Base-by-base conservation (phyloP, 2,329 filamentous ascomycete species). In the Ophiocordyceps camponoti-saundersi region DNA sequence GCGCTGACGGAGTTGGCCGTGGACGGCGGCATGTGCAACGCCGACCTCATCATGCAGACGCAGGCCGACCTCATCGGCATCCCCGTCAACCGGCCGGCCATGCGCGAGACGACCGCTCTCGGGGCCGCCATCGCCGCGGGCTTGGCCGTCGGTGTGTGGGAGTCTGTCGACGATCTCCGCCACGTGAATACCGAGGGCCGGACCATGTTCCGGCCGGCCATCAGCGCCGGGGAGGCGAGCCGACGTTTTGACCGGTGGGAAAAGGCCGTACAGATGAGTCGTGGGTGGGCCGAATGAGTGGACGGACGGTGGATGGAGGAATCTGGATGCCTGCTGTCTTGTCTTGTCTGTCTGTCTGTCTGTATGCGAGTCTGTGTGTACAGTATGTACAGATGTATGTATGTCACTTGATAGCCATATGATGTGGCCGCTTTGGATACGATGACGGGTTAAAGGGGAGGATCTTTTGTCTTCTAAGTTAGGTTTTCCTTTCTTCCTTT, bases 51-150 rank as follows among this genome's bases (percentile, higher is more conserved):
- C 65, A 95, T 95, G 88, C 87, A 82, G 72, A 87, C 84, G 6
- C 88, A 95, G 72, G 82, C 88, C 51, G 82, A 94, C 65, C 75
- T 95, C 45, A 86, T 84, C 55, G 67, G 80, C 48, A 92, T 94
- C 54, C 82, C 81, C 26, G 83, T 95, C 50, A 79, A 89, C 61
- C 80, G 88, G 22, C 88, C 88, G 0, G 74, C 78, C 47, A 94
- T 95, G 88, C 80, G 85, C 48, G 88, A 95, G 68, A 93, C 87
- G 4, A 95, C 88, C 1, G 83, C 87, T 1, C 74, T 95, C 2
- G 88, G 88, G 23, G 87, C 88, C 15, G 88, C 88, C 44, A 90
- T 94, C 55, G 86, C 88, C 16, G 88, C 88, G 8, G 88, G 85
- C 16, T 79, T 94, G 49, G 86, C 87, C 10, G 78, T 84, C 13